These are phyloP conservation scores for Termitomyces sp. DNA, from an alignment of 768 basidiomycete genomes.

Conservation along the genomic window DNA sequence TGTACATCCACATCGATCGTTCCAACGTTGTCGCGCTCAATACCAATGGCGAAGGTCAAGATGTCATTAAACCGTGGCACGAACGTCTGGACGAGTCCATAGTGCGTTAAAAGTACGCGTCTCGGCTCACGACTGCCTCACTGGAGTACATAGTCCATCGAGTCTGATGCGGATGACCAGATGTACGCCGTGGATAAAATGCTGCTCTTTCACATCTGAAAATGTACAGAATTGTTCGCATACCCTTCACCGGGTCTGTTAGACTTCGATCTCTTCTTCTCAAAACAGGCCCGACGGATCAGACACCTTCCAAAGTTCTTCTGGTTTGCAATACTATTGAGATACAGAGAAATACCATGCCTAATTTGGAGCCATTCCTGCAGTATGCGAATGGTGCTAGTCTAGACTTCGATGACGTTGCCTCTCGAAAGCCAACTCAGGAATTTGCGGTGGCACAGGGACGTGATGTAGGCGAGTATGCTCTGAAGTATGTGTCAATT, in stretches of 20 bases:
- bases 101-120: slow-evolving; percentile 37
- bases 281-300: slow-evolving; percentile 77
- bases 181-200: slow-evolving; percentile 42
- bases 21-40: slow-evolving; percentile 82
- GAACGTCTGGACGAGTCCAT: slow-evolving; percentile 63
- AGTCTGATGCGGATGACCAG: slow-evolving; percentile 91
- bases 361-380: background rate
- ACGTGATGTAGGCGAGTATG: slow-evolving; percentile 80
- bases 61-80: slow-evolving; percentile 87
- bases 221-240: slow-evolving; percentile 61
- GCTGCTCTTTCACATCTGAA: background rate
- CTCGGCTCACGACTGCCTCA: background rate
- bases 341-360: background rate
- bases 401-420: slow-evolving; percentile 77
- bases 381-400: slow-evolving; percentile 78
- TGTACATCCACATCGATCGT: slow-evolving; percentile 75
- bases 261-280: slow-evolving; percentile 79
- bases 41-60: slow-evolving; percentile 43
- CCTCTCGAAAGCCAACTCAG: slow-evolving; percentile 61
- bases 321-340: slow-evolving; percentile 46
- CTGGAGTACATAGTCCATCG: slow-evolving; percentile 52
- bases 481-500: slow-evolving; percentile 57
- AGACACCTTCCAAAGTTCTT: slow-evolving; percentile 69
- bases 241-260: slow-evolving; percentile 87
- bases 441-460: slow-evolving; percentile 67